Base-by-base conservation (phyloP, 176 grass and related monocot genomes). In the Aegilops bicornis region DNA sequence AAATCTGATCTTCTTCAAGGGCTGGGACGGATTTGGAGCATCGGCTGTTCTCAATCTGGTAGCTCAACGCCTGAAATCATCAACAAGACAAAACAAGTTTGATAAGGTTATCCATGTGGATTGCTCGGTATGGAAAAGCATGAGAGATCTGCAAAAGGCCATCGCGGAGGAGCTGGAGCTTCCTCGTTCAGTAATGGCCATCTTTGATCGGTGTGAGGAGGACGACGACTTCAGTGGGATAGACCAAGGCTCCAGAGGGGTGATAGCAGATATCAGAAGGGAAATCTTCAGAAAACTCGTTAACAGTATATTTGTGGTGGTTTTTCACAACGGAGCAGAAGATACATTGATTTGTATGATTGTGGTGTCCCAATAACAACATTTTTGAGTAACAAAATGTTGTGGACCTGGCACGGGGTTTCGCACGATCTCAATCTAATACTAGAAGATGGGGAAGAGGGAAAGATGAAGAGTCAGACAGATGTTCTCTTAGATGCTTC, bases 371-470 rank as follows among this genome's bases (percentile, higher is more conserved):
- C 73, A 1, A 0, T 54, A 11, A 12, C 6, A 0, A 0, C 39
- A 1, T 0, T 0, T 14, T 0, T 24, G 19, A 1, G 6, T 2
- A 76, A 25, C 58, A 65, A 6, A 20, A 20, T 77, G 14, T 2
- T 85, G 6, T 85, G 83, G 83, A 67, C 73, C 3, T 77, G 12
- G 0, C 1, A 0, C 0, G 59, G 73, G 42, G 20, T 85, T 85
- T 11, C 14, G 8, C 22, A 0, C 10, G 0, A 0, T 14, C 2
- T 2, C 1, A 7, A 19, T n/a, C n/a, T n/a, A n/a, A n/a, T n/a
- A 5, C 0, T 0, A 32, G 1, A 19, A 0, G 13, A 12, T 4
- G 25, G 2, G 0, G 15, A 10, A 6, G 0, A n/a, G 1, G 8
- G 5, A 10, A 6, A 29, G 20, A 29, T 10, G 8, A 9, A 0